Evolutionary conservation across 2,329 filamentous ascomycete genomes (phyloP).

Genomic region (Fusarium fracticaudum): DNA sequence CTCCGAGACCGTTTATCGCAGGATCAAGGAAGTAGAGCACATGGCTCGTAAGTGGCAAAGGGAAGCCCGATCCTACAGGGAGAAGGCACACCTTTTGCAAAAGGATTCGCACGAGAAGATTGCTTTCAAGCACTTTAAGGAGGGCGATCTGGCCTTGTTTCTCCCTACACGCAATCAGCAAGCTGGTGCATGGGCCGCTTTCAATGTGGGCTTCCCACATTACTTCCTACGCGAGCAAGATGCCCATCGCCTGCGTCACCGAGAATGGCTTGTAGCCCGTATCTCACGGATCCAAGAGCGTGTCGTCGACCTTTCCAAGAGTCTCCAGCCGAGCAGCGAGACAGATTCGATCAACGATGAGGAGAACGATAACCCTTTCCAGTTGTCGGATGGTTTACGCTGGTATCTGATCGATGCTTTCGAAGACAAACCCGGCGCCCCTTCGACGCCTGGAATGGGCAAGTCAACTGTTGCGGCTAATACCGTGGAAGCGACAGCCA

Average conservation of each 20-base stretch:
- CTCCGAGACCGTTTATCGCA: slow-evolving; percentile 84
- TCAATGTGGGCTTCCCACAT: slow-evolving; percentile 97
- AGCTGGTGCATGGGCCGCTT: slow-evolving; percentile 95
- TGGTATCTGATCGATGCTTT: slow-evolving; percentile 96
- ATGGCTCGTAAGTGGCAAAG: slow-evolving; percentile 93
- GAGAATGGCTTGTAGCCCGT: slow-evolving; percentile 96
- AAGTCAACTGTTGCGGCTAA: slow-evolving; percentile 92
- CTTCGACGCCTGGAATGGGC: slow-evolving; percentile 89
- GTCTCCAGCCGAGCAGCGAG: slow-evolving; percentile 63
- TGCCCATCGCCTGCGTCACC: slow-evolving; percentile 80
- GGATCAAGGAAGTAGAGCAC: slow-evolving; percentile 92
- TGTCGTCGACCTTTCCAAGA: slow-evolving; percentile 90
- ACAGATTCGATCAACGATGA: slow-evolving; percentile 65
- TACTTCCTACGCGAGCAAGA: slow-evolving; percentile 97
- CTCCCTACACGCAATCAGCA: slow-evolving; percentile 93
- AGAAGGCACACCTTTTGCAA: slow-evolving; percentile 82
- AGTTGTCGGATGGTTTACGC: slow-evolving; percentile 90
- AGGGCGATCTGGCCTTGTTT: slow-evolving; percentile 93
- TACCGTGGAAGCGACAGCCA: slow-evolving; percentile 86
- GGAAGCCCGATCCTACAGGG: slow-evolving; percentile 85
- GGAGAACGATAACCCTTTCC: slow-evolving; percentile 96
- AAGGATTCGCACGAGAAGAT: slow-evolving; percentile 95
- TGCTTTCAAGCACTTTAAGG: slow-evolving; percentile 94
- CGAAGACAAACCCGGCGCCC: slow-evolving; percentile 92
- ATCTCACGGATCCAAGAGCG: slow-evolving; percentile 92